phyloP scores from a whole-genome alignment of 2,329 filamentous ascomycete species.

The Botryotinia globosa region DNA sequence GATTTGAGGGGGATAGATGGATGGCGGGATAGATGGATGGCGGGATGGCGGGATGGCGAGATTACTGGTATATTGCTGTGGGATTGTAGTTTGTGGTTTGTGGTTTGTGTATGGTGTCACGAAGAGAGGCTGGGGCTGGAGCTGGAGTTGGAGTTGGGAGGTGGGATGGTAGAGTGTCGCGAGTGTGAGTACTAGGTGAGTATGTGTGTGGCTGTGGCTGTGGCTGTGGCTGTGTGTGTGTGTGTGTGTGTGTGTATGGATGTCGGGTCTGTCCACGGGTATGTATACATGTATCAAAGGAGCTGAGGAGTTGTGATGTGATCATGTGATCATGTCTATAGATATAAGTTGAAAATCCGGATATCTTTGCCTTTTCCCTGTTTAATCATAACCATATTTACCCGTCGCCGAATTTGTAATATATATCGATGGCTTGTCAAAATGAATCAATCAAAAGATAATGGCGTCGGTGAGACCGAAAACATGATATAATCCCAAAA shows the following conservation, averaged over 20 bases:
- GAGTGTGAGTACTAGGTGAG: no score
- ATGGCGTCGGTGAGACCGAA: not conserved
- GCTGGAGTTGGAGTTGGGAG: not conserved
- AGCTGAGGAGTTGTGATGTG: not conserved
- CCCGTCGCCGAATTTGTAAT: not conserved
- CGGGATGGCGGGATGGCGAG: no score
- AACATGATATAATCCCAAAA: not conserved
- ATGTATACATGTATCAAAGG: not conserved
- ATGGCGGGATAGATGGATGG: no score
- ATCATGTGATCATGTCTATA: not conserved
- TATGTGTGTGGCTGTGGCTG: no score
- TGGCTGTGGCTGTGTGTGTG: not conserved
- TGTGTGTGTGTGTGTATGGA: no score
- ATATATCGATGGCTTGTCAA: not conserved
- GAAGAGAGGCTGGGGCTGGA: not conserved
- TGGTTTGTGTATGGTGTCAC: not conserved
- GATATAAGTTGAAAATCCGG: not conserved
- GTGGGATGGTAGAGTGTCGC: no score
- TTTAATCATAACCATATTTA: not conserved
- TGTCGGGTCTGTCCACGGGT: no score
- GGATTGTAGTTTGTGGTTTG: not conserved
- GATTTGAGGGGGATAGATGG: not conserved
- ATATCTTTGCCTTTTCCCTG: not conserved
- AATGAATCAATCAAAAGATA: not conserved
- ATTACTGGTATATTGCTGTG: not conserved